Conservation (phyloP, 2,329 filamentous ascomycete genomes). For the Ascochyta koolunga region DNA sequence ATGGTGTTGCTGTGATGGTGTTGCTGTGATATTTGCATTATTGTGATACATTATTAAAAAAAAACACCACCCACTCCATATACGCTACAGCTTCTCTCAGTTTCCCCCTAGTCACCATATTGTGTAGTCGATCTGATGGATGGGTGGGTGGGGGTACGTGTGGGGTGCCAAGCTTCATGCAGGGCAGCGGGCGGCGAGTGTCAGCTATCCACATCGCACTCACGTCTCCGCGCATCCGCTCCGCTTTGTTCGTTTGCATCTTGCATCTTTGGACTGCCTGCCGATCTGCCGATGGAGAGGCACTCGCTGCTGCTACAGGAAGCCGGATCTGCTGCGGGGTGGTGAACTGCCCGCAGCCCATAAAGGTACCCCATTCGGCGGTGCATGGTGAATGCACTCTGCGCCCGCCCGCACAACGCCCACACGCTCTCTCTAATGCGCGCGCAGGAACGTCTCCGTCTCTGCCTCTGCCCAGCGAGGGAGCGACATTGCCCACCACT, state of each 20-base stretch:
- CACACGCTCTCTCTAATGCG: constrained; percentile 28
- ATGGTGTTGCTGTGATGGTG: not conserved
- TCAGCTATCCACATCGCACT: not conserved
- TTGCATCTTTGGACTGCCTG: constrained; percentile 19
- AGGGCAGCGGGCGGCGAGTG: not conserved
- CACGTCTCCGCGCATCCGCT: not conserved
- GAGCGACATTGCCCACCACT: constrained; percentile 33
- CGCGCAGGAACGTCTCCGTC: constrained; percentile 27
- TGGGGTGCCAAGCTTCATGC: not conserved
- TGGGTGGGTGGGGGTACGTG: not conserved
- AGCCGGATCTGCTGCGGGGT: constrained; percentile 42
- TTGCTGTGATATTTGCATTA: too few species aligned
- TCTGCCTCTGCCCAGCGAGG: constrained; percentile 17
- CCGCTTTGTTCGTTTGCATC: not conserved
- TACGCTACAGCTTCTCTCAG: too few species aligned
- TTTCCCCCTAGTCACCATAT: too few species aligned
- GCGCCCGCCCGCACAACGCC: not conserved
- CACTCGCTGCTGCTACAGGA: constrained; percentile 38
- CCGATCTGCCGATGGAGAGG: constrained; percentile 48
- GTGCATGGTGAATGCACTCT: not conserved
- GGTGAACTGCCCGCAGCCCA: constrained; percentile 34
- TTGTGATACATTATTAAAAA: too few species aligned
- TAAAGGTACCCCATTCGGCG: constrained; percentile 27
- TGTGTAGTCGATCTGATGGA: not conserved
- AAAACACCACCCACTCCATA: too few species aligned